Percentiles rank a stretch among this genome's conserved stretches.
Conservation (phyloP, 345 rosid species). For the Balakata baccata region DNA sequence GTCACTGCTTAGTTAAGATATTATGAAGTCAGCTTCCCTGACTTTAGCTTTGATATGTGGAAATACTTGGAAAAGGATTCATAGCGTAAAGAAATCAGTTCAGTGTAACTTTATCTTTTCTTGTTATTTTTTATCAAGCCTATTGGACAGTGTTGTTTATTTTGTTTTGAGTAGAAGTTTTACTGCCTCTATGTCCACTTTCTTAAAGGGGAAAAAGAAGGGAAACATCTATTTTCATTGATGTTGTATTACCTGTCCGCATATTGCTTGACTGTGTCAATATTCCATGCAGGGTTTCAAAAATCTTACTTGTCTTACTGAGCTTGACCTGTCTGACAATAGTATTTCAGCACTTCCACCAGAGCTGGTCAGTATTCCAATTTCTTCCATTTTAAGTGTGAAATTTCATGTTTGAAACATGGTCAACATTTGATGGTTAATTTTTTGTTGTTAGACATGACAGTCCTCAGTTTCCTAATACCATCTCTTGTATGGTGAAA, state of each 20-base stretch:
- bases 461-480: neutral
- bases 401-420: neutral
- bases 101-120: neutral
- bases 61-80: neutral
- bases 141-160: neutral
- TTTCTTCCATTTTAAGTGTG: neutral
- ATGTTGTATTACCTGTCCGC: neutral
- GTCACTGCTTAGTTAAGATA: neutral
- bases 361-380: conserved; percentile 50
- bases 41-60: neutral
- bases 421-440: neutral
- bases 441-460: neutral
- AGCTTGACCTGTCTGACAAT: conserved; percentile 83
- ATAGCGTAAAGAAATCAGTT: neutral
- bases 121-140: neutral
- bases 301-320: conserved; percentile 59
- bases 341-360: conserved; percentile 72
- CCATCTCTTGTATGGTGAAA: neutral
- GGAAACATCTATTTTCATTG: neutral
- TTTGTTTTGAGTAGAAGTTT: neutral
- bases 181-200: neutral
- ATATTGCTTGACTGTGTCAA: conserved; percentile 4
- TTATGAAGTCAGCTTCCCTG: neutral
- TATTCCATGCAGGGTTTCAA: conserved; percentile 56
- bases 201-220: neutral